Evolutionary conservation across 352 stramenopile genomes (phyloP), one percentile per base, ranked within the genome.

Genomic region (Pythium brassicae): DNA sequence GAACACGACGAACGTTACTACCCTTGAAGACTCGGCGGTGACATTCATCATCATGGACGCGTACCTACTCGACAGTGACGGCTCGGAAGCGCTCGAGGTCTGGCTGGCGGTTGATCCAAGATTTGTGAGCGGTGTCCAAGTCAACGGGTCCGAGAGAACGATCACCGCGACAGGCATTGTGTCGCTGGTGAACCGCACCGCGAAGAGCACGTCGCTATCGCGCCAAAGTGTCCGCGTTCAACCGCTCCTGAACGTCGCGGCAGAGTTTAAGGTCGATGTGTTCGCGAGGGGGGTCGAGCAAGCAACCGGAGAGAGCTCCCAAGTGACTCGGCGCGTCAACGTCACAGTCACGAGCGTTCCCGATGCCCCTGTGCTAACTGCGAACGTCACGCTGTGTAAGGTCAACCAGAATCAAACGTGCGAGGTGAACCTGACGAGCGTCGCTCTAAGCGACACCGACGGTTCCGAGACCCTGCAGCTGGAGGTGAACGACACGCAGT

Each of bases 11-110:
- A 17, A 53, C 8, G 19, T 84, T 40, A 54, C 59, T 5, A 71
- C 50, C 8, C 25, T 58, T 2, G 76, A 84, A 47, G 74, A 87
- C 25, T 55, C 63, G 0, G n/a, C 34, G n/a, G 63, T 22, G 6
- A 51, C 51, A 9, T 69, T 87, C 29, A 59, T 37, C 26, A 71
- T 87, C 8, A 15, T 72, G 4, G 64, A 73, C 11, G 76, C 67
- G 0, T 63, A 60, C 0, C 81, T 76, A 1, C 60, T 76, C 0
- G 76, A 87, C 23, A 34, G 23, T 10, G 76, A 83, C 43, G 74
- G 72, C 17, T 87, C 76, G 0, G 74, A 84, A 53, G 58, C 68
- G 5, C 72, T 87, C 26, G 73, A 87, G 48, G 45, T 83, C 11
- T 56, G 56, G 2, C 60, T 70, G 9, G 53, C 40, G 12, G 66